Base-by-base conservation (phyloP, 1,284 basidiomycete genomes). In the Ustilago esculenta region DNA sequence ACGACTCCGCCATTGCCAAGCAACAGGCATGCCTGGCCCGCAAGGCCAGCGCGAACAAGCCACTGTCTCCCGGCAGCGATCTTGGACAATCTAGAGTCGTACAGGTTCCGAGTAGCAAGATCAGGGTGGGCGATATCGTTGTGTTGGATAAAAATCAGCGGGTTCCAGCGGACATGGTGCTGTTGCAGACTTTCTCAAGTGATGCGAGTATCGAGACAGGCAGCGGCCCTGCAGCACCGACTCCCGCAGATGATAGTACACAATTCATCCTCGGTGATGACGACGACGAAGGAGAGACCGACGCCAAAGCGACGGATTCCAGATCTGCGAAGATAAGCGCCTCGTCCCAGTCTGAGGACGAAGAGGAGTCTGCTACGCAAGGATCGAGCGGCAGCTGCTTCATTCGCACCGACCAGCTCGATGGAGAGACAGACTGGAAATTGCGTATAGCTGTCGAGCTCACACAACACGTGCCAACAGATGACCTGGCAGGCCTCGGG, bases 381-480 rank as follows among this genome's bases (percentile, higher is more conserved):
- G 94, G 94, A 68, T 83, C 86, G 4, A 88, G 90, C 29, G 96
- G 96, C 2, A 94, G 94, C 1, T 98, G 95, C 81, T 99, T 98
- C 82, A 91, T 99, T 49, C 87, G 95, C 5, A 99, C 96, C 0
- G 96, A 99, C 83, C 96, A 98, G 80, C 86, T 99, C 10, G 96
- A 99, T 74, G 96, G 96, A 39, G 96, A 99, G 83, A 99, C 96
- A 1, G 96, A 98, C 77, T 98, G 96, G 96, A 99, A 99, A 82
- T 85, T 98, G 45, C 88, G 92, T 10, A 89, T 97, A 1, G 94
- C 95, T 0, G 89, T 96, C 4, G 87, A 90, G 1, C 86, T 89
- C 23, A 92, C 90, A 25, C 94, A 97, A 84, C 88, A 88, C 73
- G 83, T 95, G 60, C 84, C 85, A 0, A 87, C 85, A 34, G 84